A percentile compares a stretch with the other conserved stretches of the same genome.
These are phyloP conservation scores for Arthrobotrys pseudoclavata DNA, from an alignment of 2,329 filamentous ascomycete genomes.

Conservation along the genomic window DNA sequence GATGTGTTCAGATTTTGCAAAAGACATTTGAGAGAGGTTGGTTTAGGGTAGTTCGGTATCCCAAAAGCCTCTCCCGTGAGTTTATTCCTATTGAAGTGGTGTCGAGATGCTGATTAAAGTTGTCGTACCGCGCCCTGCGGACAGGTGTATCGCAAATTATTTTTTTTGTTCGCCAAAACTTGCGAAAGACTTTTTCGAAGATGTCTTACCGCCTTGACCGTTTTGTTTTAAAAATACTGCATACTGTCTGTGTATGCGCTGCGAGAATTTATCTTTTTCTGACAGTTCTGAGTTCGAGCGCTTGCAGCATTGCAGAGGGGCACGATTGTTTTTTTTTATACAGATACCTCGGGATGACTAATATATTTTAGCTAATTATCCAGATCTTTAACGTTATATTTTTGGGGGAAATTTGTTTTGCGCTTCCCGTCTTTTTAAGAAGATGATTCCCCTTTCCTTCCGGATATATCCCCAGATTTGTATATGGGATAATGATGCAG, in stretches of 20 bases:
- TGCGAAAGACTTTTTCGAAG: not conserved
- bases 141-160: not conserved
- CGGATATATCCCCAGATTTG: slow-evolving; percentile 1
- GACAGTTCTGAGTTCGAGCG: not conserved
- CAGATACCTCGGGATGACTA: slow-evolving; percentile 23
- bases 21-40: slow-evolving; percentile 3
- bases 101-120: slow-evolving; percentile 9
- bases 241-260: not conserved
- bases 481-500: slow-evolving; percentile 2
- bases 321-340: not conserved
- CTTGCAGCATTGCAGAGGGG: not conserved
- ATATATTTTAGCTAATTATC: slow-evolving; percentile 36
- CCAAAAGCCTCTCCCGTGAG: slow-evolving; percentile 46
- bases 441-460: not conserved
- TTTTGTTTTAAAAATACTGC: slow-evolving; percentile 24
- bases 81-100: slow-evolving; percentile 27
- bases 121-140: not conserved
- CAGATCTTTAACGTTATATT: slow-evolving; percentile 24
- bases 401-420: not conserved
- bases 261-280: slow-evolving; percentile 18
- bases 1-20: slow-evolving; percentile 25
- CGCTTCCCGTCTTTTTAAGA: not conserved
- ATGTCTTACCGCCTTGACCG: slow-evolving; percentile 28
- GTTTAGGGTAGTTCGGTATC: slow-evolving; percentile 3
- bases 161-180: slow-evolving; percentile 4